Conservation (phyloP, 2,329 filamentous ascomycete genomes). For the Beauveria scarabaeidicola region DNA sequence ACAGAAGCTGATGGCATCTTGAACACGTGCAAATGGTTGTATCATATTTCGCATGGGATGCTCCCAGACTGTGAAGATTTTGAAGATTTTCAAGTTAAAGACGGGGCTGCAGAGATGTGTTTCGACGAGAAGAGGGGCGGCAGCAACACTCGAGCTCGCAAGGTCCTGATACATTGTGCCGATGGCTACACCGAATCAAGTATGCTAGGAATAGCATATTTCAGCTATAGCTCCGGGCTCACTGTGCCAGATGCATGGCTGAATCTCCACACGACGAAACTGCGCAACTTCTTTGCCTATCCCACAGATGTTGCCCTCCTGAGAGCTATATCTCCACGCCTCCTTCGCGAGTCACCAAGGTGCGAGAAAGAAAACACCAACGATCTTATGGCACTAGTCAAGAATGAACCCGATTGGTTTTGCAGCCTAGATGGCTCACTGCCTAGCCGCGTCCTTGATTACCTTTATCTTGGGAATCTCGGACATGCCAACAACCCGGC, state of each 20-base stretch:
- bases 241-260: slow-evolving; percentile 83
- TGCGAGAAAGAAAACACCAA: slow-evolving; percentile 39
- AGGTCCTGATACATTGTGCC: slow-evolving; percentile 82
- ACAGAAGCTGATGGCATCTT: slow-evolving; percentile 76
- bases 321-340: slow-evolving; percentile 63
- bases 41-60: slow-evolving; percentile 66
- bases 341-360: slow-evolving; percentile 63
- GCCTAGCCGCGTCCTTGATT: slow-evolving; percentile 79
- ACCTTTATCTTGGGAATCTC: slow-evolving; percentile 94
- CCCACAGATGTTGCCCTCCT: slow-evolving; percentile 80
- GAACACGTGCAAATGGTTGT: slow-evolving; percentile 84
- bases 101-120: slow-evolving; percentile 17
- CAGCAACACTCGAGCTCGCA: slow-evolving; percentile 36
- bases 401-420: slow-evolving; percentile 69
- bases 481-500: slow-evolving; percentile 90
- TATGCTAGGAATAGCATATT: slow-evolving; percentile 81
- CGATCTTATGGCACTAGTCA: slow-evolving; percentile 44
- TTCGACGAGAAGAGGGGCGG: slow-evolving; percentile 22
- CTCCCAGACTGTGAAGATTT: slow-evolving; percentile 28
- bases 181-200: slow-evolving; percentile 96
- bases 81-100: neutral
- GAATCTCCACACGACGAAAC: slow-evolving; percentile 67
- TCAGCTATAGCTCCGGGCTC: slow-evolving; percentile 79
- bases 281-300: slow-evolving; percentile 94
- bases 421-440: slow-evolving; percentile 78